Evolutionary conservation across 192 early-diverging fungal genomes (phyloP).

Genomic region (Coemansia sp.): DNA sequence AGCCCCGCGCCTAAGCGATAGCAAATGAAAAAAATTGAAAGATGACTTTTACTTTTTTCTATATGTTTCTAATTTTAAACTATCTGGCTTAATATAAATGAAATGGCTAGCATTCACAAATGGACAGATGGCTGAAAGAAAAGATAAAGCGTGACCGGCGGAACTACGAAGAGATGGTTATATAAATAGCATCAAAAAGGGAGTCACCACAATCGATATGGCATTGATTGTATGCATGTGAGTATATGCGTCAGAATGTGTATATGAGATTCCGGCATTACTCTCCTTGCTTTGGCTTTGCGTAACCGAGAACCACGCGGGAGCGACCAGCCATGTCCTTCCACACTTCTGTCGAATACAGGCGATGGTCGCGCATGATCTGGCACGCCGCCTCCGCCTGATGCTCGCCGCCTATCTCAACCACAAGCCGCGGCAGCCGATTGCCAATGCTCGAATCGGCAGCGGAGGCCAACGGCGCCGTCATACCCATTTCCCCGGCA

Average conservation of each 20-base stretch:
- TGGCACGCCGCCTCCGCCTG: slow-evolving; percentile 60
- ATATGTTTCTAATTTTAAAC: not conserved
- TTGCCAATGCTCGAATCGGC: not conserved
- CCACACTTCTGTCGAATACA: slow-evolving; percentile 66
- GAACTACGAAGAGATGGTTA: not conserved
- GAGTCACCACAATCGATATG: no score
- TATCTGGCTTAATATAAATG: slow-evolving; percentile 3
- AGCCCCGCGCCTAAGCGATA: slow-evolving; percentile 18
- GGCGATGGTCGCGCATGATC: slow-evolving; percentile 57
- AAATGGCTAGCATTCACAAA: slow-evolving; percentile 4
- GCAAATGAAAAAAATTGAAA: not conserved
- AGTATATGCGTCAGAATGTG: no score
- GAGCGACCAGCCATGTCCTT: slow-evolving; percentile 75
- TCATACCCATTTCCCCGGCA: slow-evolving; percentile 18
- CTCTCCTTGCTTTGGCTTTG: slow-evolving; percentile 8
- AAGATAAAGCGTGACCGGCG: no score
- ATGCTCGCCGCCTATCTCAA: slow-evolving; percentile 79
- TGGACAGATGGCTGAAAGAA: no score
- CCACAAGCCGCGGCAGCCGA: slow-evolving; percentile 65
- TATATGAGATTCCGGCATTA: no score
- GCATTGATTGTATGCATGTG: no score
- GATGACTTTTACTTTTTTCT: not conserved
- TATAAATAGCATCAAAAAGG: no score
- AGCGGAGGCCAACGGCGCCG: not conserved
- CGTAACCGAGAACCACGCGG: slow-evolving; percentile 62